A percentile compares a stretch with the other conserved stretches of the same genome.
Conservation (phyloP, 441 rosid genomes). For the Daphne laureola region DNA sequence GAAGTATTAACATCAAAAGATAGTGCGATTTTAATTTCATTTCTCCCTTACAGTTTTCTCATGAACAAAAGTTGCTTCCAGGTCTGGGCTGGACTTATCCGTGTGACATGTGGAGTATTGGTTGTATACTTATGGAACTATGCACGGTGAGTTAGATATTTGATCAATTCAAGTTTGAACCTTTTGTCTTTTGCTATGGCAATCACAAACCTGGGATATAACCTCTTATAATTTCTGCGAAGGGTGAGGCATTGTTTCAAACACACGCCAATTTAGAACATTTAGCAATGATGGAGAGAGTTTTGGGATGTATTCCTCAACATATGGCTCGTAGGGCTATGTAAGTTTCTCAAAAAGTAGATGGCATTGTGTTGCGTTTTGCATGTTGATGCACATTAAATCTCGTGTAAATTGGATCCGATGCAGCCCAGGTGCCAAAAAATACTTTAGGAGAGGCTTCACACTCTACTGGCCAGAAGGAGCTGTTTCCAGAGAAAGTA, state of each 20-base stretch:
- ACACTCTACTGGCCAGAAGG: slow-evolving; percentile 86
- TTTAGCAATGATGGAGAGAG: slow-evolving; percentile 93
- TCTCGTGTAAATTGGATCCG: not conserved
- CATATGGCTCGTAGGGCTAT: slow-evolving; percentile 61
- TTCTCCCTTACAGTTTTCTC: no score
- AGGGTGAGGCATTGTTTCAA: slow-evolving; percentile 81
- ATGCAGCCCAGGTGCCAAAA: slow-evolving; percentile 64
- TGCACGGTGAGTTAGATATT: slow-evolving; percentile 43
- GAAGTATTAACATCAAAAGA: no score
- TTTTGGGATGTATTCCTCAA: slow-evolving; percentile 68
- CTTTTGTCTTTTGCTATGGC: not conserved
- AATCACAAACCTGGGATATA: not conserved
- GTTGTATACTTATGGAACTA: slow-evolving; percentile 72
- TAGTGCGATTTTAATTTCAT: no score
- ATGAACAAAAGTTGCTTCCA: slow-evolving; percentile 19
- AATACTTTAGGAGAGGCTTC: slow-evolving; percentile 53
- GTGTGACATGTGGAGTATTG: slow-evolving; percentile 84
- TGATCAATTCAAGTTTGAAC: not conserved
- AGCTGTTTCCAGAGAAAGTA: slow-evolving; percentile 70
- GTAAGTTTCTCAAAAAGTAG: slow-evolving; percentile 20
- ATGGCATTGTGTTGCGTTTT: not conserved
- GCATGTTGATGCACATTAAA: slow-evolving; percentile 2
- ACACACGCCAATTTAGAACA: slow-evolving; percentile 84
- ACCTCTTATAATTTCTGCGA: slow-evolving; percentile 12
- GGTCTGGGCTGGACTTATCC: slow-evolving; percentile 91